Evolutionary conservation across 371 early-diverging fungal species (phyloP), one percentile per base, ranked within the genome.

Genomic region (Chytridium lagenaria): DNA sequence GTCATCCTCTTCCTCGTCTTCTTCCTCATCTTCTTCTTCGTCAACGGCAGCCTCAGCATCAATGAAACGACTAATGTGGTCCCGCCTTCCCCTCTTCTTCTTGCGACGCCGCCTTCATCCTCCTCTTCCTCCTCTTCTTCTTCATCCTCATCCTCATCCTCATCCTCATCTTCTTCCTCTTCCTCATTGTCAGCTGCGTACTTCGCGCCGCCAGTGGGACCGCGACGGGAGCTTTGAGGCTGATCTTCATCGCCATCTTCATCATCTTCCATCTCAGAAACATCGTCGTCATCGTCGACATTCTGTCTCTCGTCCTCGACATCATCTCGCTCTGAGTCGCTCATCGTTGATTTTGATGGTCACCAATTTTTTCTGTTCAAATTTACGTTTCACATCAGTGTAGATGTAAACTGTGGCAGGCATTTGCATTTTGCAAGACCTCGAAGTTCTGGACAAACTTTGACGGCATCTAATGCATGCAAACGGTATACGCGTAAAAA

Each of bases 1-100:
- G n/a, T 75, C 80, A 19, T 74, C 74, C n/a, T 79, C 83, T 5
- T 88, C 88, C 22, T 87, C 90, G 22, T 91, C 91, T 1, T 91
- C 89, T 1, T 90, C 91, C 34, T 92, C 92, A 26, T 92, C 92
- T 12, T 92, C 93, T 19, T 90, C 91, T 44, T 92, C 92, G 37
- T 89, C 91, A 51, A 92, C 92, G 30, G 87, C 90, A 55, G 91
- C 91, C 59, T 90, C 90, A 63, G 85, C 86, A 52, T 90, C 90
- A 71, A 91, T 77, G 84, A 90, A 80, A 39, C 67, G 50, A 36
- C 71, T 72, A 44, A 68, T 37, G 68, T 57, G 34, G 50, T 31
- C 59, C 28, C 67, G 51, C 67, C 64, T 68, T 31, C 52, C n/a
- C 67, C 51, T 30, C 36, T 51, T 61, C 72, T 40, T 71, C 57